phyloP scores from a whole-genome alignment of 768 basidiomycete genomes.

The Lactarius indigo region DNA sequence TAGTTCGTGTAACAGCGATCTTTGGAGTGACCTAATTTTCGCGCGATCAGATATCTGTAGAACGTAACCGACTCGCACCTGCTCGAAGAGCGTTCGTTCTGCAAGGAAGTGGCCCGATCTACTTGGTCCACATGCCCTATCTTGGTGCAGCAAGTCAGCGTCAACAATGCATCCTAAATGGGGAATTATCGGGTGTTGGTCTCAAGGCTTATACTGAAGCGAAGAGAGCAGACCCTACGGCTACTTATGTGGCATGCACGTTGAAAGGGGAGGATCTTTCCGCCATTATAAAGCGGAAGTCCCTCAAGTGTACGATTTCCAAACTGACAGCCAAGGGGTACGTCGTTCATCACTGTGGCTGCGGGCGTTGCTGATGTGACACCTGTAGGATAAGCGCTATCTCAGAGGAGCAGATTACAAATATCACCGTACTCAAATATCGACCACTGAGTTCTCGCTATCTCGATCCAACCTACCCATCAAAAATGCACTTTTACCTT shows the following conservation, averaged over 20 bases:
- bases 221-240: conserved; percentile 22
- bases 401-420: conserved; percentile 25
- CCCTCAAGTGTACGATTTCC: conserved; percentile 13
- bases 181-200: conserved; percentile 28
- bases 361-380: not conserved
- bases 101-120: conserved; percentile 36
- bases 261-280: conserved; percentile 20
- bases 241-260: conserved; percentile 27
- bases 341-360: not conserved
- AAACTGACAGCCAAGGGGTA: conserved; percentile 22
- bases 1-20: not conserved
- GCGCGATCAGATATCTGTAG: conserved; percentile 21
- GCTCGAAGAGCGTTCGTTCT: conserved; percentile 37
- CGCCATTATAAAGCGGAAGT: conserved; percentile 11
- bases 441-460: conserved; percentile 31
- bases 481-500: conserved; percentile 39
- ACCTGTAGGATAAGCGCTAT: conserved; percentile 16
- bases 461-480: conserved; percentile 34
- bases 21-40: not conserved
- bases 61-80: conserved; percentile 34
- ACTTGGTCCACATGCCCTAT: conserved; percentile 35
- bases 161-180: conserved; percentile 38
- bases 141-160: conserved; percentile 39
- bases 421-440: conserved; percentile 34
- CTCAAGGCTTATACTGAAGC: conserved; percentile 23